phyloP scores from a whole-genome alignment of 148 eudicot genomes.

The Chenopodium berlandieri region DNA sequence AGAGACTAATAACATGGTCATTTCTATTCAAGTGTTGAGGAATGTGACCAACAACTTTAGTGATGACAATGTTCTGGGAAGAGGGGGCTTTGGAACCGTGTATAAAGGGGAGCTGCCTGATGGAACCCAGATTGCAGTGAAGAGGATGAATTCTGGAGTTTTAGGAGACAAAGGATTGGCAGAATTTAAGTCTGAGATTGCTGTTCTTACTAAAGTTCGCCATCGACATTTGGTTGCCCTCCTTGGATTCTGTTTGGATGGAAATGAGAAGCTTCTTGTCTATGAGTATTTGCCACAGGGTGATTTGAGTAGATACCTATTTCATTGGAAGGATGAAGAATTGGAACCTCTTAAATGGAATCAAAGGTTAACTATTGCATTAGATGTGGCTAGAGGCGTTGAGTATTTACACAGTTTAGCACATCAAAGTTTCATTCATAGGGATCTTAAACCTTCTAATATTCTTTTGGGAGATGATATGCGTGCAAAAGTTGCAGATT shows the following conservation, averaged over 20 bases:
- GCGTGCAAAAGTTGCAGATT: conserved; percentile 84
- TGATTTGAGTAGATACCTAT: conserved; percentile 52
- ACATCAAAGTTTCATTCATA: conserved; percentile 75
- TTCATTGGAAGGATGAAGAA: conserved; percentile 57
- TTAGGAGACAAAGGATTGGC: conserved; percentile 63
- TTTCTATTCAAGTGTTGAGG: conserved; percentile 57
- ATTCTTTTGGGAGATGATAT: conserved; percentile 76
- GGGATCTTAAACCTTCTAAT: conserved; percentile 80
- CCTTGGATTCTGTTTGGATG: conserved; percentile 72
- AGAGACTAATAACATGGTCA: conserved; percentile 54
- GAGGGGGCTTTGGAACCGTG: conserved; percentile 83
- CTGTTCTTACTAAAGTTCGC: conserved; percentile 67
- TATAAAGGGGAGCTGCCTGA: conserved; percentile 70
- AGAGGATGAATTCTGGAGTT: conserved; percentile 72
- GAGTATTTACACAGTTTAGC: conserved; percentile 78
- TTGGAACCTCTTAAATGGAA: conserved; percentile 67
- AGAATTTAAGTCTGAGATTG: conserved; percentile 71
- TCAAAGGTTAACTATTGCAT: conserved; percentile 58
- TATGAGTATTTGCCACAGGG: conserved; percentile 85
- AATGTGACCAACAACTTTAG: conserved; percentile 69
- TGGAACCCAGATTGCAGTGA: conserved; percentile 73
- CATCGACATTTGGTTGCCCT: conserved; percentile 74
- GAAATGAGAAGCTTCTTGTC: conserved; percentile 69
- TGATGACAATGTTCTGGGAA: conserved; percentile 55
- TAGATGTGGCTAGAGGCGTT: conserved; percentile 87